Evolutionary conservation across 2,329 filamentous ascomycete species (phyloP).

Genomic region (Shiraia bambusicola): DNA sequence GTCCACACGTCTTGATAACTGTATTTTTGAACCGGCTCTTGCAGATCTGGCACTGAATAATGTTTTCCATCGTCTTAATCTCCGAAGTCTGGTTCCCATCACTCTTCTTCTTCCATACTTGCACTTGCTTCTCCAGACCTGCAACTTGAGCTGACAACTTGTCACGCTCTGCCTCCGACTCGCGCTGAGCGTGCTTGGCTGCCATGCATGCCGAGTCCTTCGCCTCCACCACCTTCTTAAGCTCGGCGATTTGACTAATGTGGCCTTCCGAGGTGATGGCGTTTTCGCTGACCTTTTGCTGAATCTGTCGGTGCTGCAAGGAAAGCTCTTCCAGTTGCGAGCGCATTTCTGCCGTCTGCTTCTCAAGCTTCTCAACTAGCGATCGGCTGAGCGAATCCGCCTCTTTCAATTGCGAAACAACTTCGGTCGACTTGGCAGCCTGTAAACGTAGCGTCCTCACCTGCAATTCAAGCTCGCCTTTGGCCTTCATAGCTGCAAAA

Average conservation of each 20-base stretch:
- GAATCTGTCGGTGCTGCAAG: slow-evolving; percentile 72
- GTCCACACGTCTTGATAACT: slow-evolving; percentile 88
- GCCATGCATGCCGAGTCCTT: slow-evolving; percentile 71
- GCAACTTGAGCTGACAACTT: slow-evolving; percentile 76
- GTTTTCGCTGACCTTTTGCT: slow-evolving; percentile 70
- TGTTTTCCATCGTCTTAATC: slow-evolving; percentile 75
- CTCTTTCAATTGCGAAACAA: slow-evolving; percentile 91
- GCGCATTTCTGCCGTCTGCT: slow-evolving; percentile 81
- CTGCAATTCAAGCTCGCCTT: slow-evolving; percentile 80
- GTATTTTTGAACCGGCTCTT: slow-evolving; percentile 93
- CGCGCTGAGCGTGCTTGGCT: slow-evolving; percentile 62
- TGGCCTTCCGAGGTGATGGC: slow-evolving; percentile 69
- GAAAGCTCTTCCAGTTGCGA: slow-evolving; percentile 72
- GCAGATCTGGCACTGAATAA: slow-evolving; percentile 89
- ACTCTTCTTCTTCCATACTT: slow-evolving; percentile 82
- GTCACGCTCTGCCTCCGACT: slow-evolving; percentile 72
- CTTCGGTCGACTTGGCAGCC: slow-evolving; percentile 87
- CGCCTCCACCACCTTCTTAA: slow-evolving; percentile 70
- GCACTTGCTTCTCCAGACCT: slow-evolving; percentile 77
- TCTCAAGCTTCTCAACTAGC: slow-evolving; percentile 81
- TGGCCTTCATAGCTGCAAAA: slow-evolving; percentile 91
- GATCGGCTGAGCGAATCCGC: slow-evolving; percentile 75
- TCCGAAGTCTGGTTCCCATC: slow-evolving; percentile 78
- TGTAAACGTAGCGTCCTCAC: slow-evolving; percentile 77
- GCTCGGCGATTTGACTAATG: slow-evolving; percentile 72